Evolutionary conservation across 169 alveolate genomes (phyloP).

Genomic region (Condylostoma magnum): DNA sequence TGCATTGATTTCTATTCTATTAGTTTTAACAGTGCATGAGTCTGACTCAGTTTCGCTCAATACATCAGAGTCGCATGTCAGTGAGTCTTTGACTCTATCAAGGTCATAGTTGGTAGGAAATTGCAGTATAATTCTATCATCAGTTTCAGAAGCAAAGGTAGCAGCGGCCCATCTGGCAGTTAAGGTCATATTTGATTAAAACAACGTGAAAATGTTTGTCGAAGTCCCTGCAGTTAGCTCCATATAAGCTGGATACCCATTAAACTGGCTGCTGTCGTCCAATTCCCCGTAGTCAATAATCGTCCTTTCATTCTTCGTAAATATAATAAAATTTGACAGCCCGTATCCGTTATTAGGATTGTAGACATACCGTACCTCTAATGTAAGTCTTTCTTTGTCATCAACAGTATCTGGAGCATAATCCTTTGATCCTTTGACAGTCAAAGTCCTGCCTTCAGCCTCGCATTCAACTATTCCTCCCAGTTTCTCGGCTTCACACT

Average conservation of each 20-base stretch:
- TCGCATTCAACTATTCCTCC: background rate
- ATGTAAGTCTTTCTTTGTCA: background rate
- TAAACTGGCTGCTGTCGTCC: background rate
- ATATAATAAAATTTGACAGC: background rate
- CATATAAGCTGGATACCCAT: background rate
- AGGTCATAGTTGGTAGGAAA: constrained; percentile 8
- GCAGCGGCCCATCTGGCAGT: too few species aligned
- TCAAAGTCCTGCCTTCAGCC: background rate
- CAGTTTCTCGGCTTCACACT: background rate
- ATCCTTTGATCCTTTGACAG: background rate
- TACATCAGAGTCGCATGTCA: background rate
- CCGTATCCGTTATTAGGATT: constrained; percentile 10
- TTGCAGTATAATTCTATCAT: background rate
- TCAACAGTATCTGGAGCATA: background rate
- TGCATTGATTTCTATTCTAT: background rate
- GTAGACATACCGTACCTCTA: background rate
- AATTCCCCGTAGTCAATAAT: constrained; percentile 7
- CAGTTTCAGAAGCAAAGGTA: background rate
- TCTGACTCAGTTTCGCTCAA: background rate
- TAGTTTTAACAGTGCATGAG: constrained; percentile 6
- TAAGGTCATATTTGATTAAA: too few species aligned
- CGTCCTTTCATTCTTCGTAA: background rate
- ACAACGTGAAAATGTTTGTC: background rate
- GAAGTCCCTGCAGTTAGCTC: background rate
- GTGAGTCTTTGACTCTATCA: background rate